Base-by-base conservation (phyloP, 1,284 basidiomycete species). In the Rhodofomes roseus region DNA sequence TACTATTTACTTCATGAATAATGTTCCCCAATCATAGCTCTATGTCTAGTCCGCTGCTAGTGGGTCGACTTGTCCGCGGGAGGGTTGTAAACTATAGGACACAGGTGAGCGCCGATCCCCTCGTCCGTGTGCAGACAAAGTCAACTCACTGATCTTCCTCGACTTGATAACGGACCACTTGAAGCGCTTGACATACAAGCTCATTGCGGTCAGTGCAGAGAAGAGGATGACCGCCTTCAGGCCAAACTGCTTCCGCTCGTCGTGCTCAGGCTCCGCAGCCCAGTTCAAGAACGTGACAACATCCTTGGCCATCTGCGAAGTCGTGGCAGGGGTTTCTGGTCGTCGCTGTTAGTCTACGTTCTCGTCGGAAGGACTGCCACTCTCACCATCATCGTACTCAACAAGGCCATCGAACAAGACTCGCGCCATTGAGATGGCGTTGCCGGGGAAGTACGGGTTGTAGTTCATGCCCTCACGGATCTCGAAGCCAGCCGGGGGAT, bases 281-380 rank as follows among this genome's bases (percentile, higher is more conserved):
- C 94, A 97, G 77, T 85, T 86, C 61, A 99, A 79, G 90, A 99
- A 99, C 2, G 92, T 94, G 43, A 87, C 86, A 55, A 99, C 95
- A 71, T 99, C 97, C 85, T 99, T 99, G 67, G 97, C 96, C 95
- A 99, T 96, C 77, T 99, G 97, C n/a, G 93, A 93, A 11, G 95
- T 92, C 54, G 96, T 99, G 12, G 96, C 93, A 11, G 96, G 95
- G 5, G 97, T 99, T 58, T 93, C 94, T 93, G 40, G 16, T 7
- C 34, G 12, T 16, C 50, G 23, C 14, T 16, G 27, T 14, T 27
- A 37, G 31, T 29, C 23, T 40, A 43, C 54, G 41, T 58, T 14
- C 23, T 37, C 14, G 6, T 23, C n/a, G 2, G 37, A 41, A 37
- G 37, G 34, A 11, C 23, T 50, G 31, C 8, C 29, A 1, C 1